phyloP scores from a whole-genome alignment of 108 stramenopile species.

The Pseudonitzschia multiseries region DNA sequence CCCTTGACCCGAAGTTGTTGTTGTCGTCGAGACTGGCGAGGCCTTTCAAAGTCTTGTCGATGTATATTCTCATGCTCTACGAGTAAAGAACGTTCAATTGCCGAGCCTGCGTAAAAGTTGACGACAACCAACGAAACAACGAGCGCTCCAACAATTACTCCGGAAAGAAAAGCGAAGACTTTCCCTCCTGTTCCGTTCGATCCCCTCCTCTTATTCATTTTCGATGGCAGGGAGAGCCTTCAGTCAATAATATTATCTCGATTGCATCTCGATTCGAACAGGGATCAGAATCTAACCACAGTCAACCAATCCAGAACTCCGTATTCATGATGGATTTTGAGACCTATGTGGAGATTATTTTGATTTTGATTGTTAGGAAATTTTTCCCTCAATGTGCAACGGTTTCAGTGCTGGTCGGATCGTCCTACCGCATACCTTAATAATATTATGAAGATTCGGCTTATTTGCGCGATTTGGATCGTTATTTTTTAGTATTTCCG shows the following conservation, averaged over 20 bases:
- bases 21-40: neutral
- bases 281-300: too few relatives aligned
- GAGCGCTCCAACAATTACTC: neutral
- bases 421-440: too few relatives aligned
- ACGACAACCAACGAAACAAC: neutral
- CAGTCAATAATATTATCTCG: neutral
- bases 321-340: too few relatives aligned
- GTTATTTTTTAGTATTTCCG: too few relatives aligned
- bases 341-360: too few relatives aligned
- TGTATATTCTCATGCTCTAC: neutral
- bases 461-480: too few relatives aligned
- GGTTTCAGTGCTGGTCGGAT: too few relatives aligned
- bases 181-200: slow-evolving; percentile 1
- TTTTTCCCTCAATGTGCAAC: too few relatives aligned
- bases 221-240: neutral
- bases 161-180: neutral
- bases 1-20: neutral
- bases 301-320: too few relatives aligned
- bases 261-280: too few relatives aligned
- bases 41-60: neutral
- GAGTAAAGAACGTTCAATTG: neutral
- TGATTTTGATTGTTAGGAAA: too few relatives aligned
- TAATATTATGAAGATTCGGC: too few relatives aligned
- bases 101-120: neutral
- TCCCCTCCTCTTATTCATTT: neutral